Base-by-base conservation (phyloP, 2,329 filamentous ascomycete species). In the Botryosphaeria dothidea region DNA sequence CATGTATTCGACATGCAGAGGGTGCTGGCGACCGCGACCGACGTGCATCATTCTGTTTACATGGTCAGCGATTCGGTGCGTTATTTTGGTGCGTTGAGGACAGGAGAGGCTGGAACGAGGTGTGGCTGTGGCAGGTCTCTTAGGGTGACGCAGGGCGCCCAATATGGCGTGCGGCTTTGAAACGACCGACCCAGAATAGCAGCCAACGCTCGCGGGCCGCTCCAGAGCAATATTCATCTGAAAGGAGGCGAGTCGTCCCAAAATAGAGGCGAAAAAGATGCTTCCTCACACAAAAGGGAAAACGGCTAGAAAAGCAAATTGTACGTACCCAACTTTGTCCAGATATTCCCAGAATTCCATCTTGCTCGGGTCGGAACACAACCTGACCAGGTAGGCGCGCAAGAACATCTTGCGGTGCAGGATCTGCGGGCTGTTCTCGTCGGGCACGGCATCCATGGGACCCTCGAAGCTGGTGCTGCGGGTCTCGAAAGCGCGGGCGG, bases 291-390 rank as follows among this genome's bases (percentile, higher is more conserved):
- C 45, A 25, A n/a, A 23, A 29, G 17, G 21, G 25, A 31, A 29
- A 19, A 19, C 8, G 27, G 13, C 11, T 11, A 7, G 17, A 7
- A 6, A 31, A 31, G 52, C 21, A 21, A 13, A 15, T 41, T 13
- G 15, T n/a, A 58, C 86, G 74, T 75, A 88, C 84, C 90, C 91
- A 38, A 94, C 91, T 77, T 93, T 93, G 79, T 93, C 90, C 49
- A 94, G 80, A 73, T 94, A 94, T 71, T 90, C 86, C 91, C 91
- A 94, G 75, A 92, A 92, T 67, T 92, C 88, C 83, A 91, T 88
- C 68, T 86, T 87, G 58, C 86, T 88, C 0, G 90, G 90, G 71
- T 93, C 91, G 4, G 88, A 89, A 75, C 91, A 92, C 41, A 94
- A 79, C 75, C 89, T 90, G 66, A 84, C 87, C 34, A 94, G 81